phyloP scores from a whole-genome alignment of 2,329 filamentous ascomycete genomes.

The Talaromyces sp. region DNA sequence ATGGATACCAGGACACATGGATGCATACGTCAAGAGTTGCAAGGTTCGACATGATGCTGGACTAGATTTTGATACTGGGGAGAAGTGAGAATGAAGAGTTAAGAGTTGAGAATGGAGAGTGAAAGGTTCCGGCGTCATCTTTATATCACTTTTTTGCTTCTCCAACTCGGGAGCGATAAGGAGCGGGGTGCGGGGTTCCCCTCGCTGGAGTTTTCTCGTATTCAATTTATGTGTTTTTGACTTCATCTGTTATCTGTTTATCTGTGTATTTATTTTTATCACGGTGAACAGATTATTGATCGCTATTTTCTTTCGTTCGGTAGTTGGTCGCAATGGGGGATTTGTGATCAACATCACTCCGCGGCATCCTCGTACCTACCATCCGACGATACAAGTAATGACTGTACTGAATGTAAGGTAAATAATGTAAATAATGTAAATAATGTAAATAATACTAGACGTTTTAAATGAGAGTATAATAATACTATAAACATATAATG shows the following conservation, averaged over 20 bases:
- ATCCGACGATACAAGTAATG: no score
- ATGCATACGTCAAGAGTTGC: slow-evolving; percentile 38
- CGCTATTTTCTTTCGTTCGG: no score
- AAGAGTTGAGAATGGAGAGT: no score
- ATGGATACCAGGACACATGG: not conserved
- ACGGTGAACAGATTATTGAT: no score
- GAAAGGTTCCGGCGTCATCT: not conserved
- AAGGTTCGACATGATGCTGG: slow-evolving; percentile 29
- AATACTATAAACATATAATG: no score
- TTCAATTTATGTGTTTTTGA: not conserved
- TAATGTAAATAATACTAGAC: no score
- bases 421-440: no score
- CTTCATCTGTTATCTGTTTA: not conserved
- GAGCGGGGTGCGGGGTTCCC: slow-evolving; percentile 5
- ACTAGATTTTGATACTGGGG: not conserved
- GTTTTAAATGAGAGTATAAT: no score
- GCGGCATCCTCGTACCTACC: no score
- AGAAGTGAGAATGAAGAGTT: not conserved
- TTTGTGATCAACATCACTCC: no score
- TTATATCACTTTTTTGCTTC: not conserved
- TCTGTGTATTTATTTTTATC: not conserved
- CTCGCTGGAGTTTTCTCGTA: not conserved
- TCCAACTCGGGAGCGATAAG: not conserved
- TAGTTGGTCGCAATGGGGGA: no score
- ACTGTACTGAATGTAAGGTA: no score